Conservation (phyloP, 2,329 filamentous ascomycete genomes). For the Sordariomycetes sp. region DNA sequence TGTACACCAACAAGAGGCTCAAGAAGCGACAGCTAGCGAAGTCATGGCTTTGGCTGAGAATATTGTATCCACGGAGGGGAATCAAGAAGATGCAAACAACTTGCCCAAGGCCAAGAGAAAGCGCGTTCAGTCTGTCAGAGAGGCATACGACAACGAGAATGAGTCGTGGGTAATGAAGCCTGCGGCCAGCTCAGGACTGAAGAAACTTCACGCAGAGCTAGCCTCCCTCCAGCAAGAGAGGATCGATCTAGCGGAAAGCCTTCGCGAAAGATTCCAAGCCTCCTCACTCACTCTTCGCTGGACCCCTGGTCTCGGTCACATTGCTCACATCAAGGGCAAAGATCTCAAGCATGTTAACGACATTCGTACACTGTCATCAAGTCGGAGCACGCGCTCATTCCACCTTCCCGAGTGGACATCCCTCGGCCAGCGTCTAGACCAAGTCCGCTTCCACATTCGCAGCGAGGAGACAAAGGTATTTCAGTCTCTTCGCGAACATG, state of each 20-base stretch:
- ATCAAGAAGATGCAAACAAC: slow-evolving; percentile 41
- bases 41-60: slow-evolving; percentile 67
- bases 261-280: slow-evolving; percentile 54
- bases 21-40: slow-evolving; percentile 62
- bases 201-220: slow-evolving; percentile 60
- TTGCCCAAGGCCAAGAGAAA: slow-evolving; percentile 47
- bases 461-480: slow-evolving; percentile 80
- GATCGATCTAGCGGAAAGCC: slow-evolving; percentile 42
- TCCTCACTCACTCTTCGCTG: slow-evolving; percentile 70
- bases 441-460: slow-evolving; percentile 67
- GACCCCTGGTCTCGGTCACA: slow-evolving; percentile 80
- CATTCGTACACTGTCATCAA: slow-evolving; percentile 54
- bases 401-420: slow-evolving; percentile 76
- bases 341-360: slow-evolving; percentile 38
- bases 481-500: slow-evolving; percentile 59
- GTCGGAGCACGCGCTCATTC: slow-evolving; percentile 77
- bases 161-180: slow-evolving; percentile 59
- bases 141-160: slow-evolving; percentile 50
- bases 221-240: slow-evolving; percentile 52
- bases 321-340: slow-evolving; percentile 82
- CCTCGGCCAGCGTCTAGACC: slow-evolving; percentile 72
- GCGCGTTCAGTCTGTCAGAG: slow-evolving; percentile 35
- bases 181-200: slow-evolving; percentile 56
- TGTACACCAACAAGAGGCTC: slow-evolving; percentile 66
- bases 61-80: slow-evolving; percentile 58